Percentiles rank a stretch among this genome's conserved stretches.
Conservation (phyloP, 2,329 filamentous ascomycete species). For the Arthrobotrys megalospora region DNA sequence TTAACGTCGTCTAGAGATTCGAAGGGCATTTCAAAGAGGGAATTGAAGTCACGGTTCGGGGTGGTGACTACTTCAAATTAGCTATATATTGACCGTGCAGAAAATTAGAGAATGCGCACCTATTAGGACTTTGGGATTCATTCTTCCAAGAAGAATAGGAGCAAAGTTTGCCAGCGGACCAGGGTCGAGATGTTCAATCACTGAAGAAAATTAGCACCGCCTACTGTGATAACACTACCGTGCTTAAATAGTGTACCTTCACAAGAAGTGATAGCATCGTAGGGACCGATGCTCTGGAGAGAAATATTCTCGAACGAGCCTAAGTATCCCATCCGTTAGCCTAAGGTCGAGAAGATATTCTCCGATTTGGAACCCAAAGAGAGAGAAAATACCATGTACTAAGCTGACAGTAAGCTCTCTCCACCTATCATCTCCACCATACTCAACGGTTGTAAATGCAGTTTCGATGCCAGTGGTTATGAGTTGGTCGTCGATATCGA, state of each 20-base stretch:
- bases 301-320: conserved; percentile 62
- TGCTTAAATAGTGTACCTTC: conserved; percentile 59
- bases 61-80: conserved; percentile 62
- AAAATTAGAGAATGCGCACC: conserved; percentile 12
- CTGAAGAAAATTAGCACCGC: conserved; percentile 39
- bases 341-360: neutral
- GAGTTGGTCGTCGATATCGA: conserved; percentile 63
- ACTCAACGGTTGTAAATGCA: conserved; percentile 58
- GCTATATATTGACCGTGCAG: neutral
- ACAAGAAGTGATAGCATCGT: conserved; percentile 63
- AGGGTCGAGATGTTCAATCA: conserved; percentile 64
- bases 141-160: conserved; percentile 61
- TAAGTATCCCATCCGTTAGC: neutral
- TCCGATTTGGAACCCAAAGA: neutral
- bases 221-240: conserved; percentile 25
- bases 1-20: conserved; percentile 43
- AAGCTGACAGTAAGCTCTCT: conserved; percentile 62
- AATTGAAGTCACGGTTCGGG: conserved; percentile 64
- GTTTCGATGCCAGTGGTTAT: conserved; percentile 49
- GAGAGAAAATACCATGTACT: conserved; percentile 60
- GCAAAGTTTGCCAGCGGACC: conserved; percentile 62
- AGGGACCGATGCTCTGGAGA: conserved; percentile 54
- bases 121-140: conserved; percentile 62
- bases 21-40: conserved; percentile 63
- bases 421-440: conserved; percentile 61